Conservation (phyloP, 257 asterid genomes). For the Gentiana straminea region DNA sequence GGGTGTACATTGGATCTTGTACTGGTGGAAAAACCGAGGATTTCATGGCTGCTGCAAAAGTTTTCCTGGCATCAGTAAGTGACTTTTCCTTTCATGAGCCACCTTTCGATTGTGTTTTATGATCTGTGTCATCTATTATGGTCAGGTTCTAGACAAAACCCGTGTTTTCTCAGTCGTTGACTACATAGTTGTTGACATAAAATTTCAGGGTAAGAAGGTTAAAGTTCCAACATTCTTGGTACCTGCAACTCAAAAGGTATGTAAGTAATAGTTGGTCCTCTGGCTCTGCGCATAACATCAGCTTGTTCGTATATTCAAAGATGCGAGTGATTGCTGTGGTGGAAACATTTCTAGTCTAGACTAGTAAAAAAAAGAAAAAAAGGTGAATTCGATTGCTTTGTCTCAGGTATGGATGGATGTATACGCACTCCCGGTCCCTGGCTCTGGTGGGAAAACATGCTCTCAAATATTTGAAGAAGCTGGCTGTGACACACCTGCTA, state of each 20-base stretch:
- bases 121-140: neutral
- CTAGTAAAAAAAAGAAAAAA: too few species aligned
- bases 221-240: constrained; percentile 98
- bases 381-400: neutral
- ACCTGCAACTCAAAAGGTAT: constrained; percentile 97
- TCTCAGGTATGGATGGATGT: constrained; percentile 95
- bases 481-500: constrained; percentile 96
- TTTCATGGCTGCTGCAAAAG: constrained; percentile 95
- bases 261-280: constrained; percentile 6
- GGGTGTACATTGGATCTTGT: constrained; percentile 95
- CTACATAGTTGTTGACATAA: constrained; percentile 11
- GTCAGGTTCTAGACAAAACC: too few species aligned
- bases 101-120: neutral
- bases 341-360: neutral
- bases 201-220: constrained; percentile 73
- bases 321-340: too few species aligned
- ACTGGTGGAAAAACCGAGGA: constrained; percentile 97
- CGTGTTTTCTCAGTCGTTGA: too few species aligned
- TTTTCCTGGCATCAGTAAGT: constrained; percentile 74
- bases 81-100: constrained; percentile 4
- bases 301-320: too few species aligned
- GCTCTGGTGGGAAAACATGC: constrained; percentile 90
- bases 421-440: constrained; percentile 84
- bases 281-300: neutral
- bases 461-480: constrained; percentile 98